Base-by-base conservation (phyloP, 345 rosid species). In the Syzygium jambos region DNA sequence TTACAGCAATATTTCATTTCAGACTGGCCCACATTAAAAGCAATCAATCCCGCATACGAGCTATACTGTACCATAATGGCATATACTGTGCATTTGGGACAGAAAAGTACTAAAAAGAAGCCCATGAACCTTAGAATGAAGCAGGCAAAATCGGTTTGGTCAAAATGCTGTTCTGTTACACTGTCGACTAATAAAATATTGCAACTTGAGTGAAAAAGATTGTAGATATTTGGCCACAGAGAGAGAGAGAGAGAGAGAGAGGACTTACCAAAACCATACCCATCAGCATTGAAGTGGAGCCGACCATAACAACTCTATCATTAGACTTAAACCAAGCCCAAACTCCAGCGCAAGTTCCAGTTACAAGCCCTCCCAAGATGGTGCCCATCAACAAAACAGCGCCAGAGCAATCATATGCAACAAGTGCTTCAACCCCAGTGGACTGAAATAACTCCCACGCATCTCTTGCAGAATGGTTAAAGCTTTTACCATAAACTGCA, bases 361-460 rank as follows among this genome's bases (percentile, higher is more conserved):
- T 91, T 51, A 98, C 93, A 82, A 98, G 98, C 87, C 99, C 99
- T 77, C 99, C 98, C 89, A 95, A 92, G 65, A 98, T 41, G 14
- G 96, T 95, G 87, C 96, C 96, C 99, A 98, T 98, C 80, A 98
- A 89, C 82, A 98, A 93, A 88, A 95, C 99, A 78, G 99, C 99
- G 85, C 99, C 99, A 11, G 98, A 95, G 90, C 99, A 96, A 91
- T 98, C 99, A 90, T 98, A 96, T 30, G 98, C 99, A 54, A 98
- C 94, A 61, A 98, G 96, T 56, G 99, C 95, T 89, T 98, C 99
- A 85, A 98, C 99, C 78, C 99, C 99, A 27, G 99, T 98, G 80
- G 98, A 98, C 89, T 98, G 99, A 88, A 98, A 95, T 87, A 96
- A 88, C 85, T 98, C 99, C 99, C 99, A 98, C 8, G 99, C 99